These are phyloP conservation scores for Byssoonygena ceratinophila DNA, from an alignment of 2,329 filamentous ascomycete genomes.

Conservation along the genomic window DNA sequence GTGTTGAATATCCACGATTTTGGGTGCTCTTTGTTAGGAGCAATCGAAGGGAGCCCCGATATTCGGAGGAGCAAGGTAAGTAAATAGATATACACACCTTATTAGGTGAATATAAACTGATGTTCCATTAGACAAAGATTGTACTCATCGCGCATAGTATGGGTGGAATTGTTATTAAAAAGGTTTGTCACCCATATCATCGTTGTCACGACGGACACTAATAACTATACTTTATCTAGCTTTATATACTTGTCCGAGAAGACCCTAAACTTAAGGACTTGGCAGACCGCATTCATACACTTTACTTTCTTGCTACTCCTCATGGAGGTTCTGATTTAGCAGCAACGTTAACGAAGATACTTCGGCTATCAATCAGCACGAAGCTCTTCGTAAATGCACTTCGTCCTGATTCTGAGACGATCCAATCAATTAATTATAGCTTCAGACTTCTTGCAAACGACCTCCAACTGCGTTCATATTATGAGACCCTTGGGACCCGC, in stretches of 20 bases:
- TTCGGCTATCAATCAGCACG: constrained; percentile 18
- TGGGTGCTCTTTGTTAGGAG: background rate
- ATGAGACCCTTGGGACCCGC: background rate
- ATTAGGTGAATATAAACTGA: no score
- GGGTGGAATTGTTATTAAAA: constrained; percentile 26
- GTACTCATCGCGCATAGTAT: constrained; percentile 19
- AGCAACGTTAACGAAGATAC: constrained; percentile 21
- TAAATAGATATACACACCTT: no score
- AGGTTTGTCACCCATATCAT: constrained; percentile 27
- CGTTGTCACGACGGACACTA: constrained; percentile 18
- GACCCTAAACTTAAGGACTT: constrained; percentile 15
- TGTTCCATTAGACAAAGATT: constrained; percentile 3
- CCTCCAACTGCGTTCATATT: background rate
- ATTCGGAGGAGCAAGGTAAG: no score
- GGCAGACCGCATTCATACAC: constrained; percentile 14
- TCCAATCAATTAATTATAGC: background rate
- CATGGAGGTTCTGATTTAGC: constrained; percentile 21
- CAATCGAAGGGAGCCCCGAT: background rate
- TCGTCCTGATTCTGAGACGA: background rate
- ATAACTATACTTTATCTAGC: background rate
- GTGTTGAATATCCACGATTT: background rate
- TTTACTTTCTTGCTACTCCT: constrained; percentile 23
- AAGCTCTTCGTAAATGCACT: background rate
- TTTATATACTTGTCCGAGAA: background rate
- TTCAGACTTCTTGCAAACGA: background rate